Conservation (phyloP, 129 eudicot genomes). For the Daucus carota region DNA sequence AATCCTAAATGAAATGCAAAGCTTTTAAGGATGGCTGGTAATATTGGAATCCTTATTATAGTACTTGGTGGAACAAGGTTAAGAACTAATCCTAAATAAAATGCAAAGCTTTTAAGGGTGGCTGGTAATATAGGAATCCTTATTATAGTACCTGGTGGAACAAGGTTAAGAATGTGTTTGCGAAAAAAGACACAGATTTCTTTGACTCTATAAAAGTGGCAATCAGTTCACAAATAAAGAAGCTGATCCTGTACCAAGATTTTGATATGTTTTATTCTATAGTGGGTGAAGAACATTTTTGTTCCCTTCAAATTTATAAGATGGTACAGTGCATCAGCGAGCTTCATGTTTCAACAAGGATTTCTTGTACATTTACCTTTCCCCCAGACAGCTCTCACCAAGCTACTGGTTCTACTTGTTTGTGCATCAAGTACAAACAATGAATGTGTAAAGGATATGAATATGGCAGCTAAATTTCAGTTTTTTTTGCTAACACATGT, state of each 20-base stretch:
- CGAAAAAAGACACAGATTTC: background rate
- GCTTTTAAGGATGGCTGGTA: background rate
- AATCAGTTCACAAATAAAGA: background rate
- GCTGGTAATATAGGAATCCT: background rate
- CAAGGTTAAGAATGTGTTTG: background rate
- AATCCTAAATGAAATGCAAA: background rate
- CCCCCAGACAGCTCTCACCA: background rate
- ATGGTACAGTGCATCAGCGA: background rate
- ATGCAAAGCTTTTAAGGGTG: background rate
- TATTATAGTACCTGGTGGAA: background rate
- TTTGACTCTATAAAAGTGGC: background rate
- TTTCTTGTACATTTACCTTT: background rate
- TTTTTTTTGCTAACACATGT: background rate
- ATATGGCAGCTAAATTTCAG: background rate
- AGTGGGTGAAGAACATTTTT: background rate
- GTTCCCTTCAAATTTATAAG: background rate
- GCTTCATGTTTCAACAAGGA: background rate
- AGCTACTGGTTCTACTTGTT: background rate
- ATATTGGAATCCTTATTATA: background rate
- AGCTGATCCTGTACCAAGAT: background rate
- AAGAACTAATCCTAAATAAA: background rate
- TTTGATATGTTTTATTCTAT: background rate
- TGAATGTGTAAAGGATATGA: background rate
- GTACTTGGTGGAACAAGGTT: slow-evolving; percentile 1
- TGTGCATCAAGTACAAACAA: no score